Evolutionary conservation across 1,284 basidiomycete genomes (phyloP).

Genomic region (Erythrobasidium hasegawianum): DNA sequence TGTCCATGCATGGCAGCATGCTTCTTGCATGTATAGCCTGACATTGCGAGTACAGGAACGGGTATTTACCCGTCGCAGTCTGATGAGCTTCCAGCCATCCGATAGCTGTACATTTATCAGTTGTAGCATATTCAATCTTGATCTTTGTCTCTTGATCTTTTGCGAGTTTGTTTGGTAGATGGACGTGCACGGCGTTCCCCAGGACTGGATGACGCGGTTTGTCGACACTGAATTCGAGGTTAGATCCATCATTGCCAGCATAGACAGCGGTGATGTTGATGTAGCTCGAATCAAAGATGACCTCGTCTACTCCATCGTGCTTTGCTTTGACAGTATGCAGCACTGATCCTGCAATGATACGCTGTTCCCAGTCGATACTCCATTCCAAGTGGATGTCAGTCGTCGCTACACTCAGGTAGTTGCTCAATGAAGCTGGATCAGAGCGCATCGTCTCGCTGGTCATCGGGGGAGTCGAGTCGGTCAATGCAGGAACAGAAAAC

Average conservation of each 20-base stretch:
- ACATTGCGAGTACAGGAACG: conserved; percentile 90
- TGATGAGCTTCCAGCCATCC: conserved; percentile 78
- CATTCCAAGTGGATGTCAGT: conserved; percentile 73
- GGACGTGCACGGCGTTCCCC: conserved; percentile 64
- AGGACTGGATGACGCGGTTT: conserved; percentile 61
- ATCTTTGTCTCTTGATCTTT: conserved; percentile 57
- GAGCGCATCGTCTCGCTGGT: conserved; percentile 36
- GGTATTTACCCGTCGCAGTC: conserved; percentile 79
- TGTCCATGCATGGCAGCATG: conserved; percentile 75
- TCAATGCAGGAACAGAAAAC: not conserved
- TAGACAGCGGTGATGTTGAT: conserved; percentile 63
- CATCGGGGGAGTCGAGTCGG: not conserved
- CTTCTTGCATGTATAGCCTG: conserved; percentile 86
- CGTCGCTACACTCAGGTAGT: conserved; percentile 67
- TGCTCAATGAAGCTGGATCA: conserved; percentile 75
- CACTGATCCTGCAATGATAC: conserved; percentile 68
- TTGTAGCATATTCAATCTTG: conserved; percentile 68
- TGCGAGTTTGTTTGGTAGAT: conserved; percentile 53
- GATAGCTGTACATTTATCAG: conserved; percentile 73
- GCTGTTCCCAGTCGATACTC: conserved; percentile 69
- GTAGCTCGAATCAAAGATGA: conserved; percentile 67
- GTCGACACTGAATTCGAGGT: conserved; percentile 57
- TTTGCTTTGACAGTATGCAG: conserved; percentile 63
- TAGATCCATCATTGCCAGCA: conserved; percentile 36
- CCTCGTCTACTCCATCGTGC: conserved; percentile 55